Evolutionary conservation across 805 yeast genomes (phyloP), one percentile per base, ranked within the genome.

Genomic region (Kazachstania africana): DNA sequence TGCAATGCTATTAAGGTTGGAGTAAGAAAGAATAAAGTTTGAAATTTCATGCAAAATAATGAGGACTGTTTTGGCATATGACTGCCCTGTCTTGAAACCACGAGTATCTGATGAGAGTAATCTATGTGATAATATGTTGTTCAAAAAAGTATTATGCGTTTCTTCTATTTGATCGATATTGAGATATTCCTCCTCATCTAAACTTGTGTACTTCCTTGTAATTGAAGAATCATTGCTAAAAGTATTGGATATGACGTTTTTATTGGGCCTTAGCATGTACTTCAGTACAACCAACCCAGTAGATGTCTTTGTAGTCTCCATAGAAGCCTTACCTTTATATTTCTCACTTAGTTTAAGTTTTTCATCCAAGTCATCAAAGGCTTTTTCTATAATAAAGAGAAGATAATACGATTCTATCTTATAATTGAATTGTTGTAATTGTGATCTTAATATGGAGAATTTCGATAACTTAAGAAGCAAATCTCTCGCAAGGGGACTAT

Each of bases 121-220:
- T 31, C 44, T 47, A 26, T 50, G 48, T 12, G 42, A 32, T 6
- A 49, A 35, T 8, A 53, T 43, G 6, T 48, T 38, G 10, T 41
- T 34, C 31, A 63, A 35, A 42, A 52, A 62, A 3, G 37, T 36
- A 15, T 47, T 44, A 40, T 66, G 72, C 12, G 58, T 31, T 4
- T 40, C 24, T 8, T 60, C 56, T 9, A 77, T 44, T 26, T 72
- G 75, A 39, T 75, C 77, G 29, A 77, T 50, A 9, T 70, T 64
- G 27, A 39, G 34, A n/a, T n/a, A n/a, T n/a, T n/a, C n/a, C n/a
- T n/a, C n/a, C n/a, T n/a, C n/a, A n/a, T n/a, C n/a, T n/a, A n/a
- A n/a, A n/a, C n/a, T n/a, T 27, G 14, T 13, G 8, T 24, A 6
- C 32, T 38, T 3, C 27, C 31, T 28, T n/a, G 16, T 16, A 4